phyloP scores from a whole-genome alignment of 1,284 basidiomycete genomes.

The Agroathelia rolfsii region DNA sequence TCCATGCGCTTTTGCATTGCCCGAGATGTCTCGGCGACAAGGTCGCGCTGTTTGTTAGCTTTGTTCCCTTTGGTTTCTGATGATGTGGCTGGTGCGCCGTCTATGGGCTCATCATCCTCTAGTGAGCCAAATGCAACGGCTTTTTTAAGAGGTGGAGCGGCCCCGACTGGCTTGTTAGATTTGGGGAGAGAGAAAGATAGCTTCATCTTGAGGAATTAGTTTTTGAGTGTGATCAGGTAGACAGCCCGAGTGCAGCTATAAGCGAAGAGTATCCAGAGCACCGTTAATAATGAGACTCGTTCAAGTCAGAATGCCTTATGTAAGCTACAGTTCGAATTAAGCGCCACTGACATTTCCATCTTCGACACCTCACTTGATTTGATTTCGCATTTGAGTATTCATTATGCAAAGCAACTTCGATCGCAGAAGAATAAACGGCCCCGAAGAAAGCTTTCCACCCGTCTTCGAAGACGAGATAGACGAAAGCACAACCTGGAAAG shows the following conservation, averaged over 20 bases:
- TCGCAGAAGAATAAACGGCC: slow-evolving; percentile 80
- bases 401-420: slow-evolving; percentile 60
- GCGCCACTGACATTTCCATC: too few relatives aligned
- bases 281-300: too few relatives aligned
- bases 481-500: slow-evolving; percentile 18
- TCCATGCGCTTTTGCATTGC: slow-evolving; percentile 57
- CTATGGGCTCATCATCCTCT: slow-evolving; percentile 53
- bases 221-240: too few relatives aligned
- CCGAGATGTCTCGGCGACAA: slow-evolving; percentile 48
- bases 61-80: slow-evolving; percentile 27
- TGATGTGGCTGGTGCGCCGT: slow-evolving; percentile 33
- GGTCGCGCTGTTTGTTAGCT: slow-evolving; percentile 43
- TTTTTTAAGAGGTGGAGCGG: slow-evolving; percentile 46
- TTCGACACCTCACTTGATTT: slow-evolving; percentile 83
- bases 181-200: slow-evolving; percentile 67
- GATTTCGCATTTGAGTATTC: too few relatives aligned
- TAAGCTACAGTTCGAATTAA: too few relatives aligned
- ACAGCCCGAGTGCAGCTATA: too few relatives aligned
- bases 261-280: too few relatives aligned
- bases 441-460: slow-evolving; percentile 70
- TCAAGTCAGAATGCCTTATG: too few relatives aligned
- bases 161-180: slow-evolving; percentile 41
- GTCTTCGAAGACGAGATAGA: slow-evolving; percentile 40
- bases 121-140: slow-evolving; percentile 50
- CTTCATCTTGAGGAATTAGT: too few relatives aligned